A percentile compares a stretch with the other conserved stretches of the same genome.
Evolutionary conservation across 495 filamentous ascomycete genomes (phyloP).

Genomic region (Lasiosphaeria ovina): DNA sequence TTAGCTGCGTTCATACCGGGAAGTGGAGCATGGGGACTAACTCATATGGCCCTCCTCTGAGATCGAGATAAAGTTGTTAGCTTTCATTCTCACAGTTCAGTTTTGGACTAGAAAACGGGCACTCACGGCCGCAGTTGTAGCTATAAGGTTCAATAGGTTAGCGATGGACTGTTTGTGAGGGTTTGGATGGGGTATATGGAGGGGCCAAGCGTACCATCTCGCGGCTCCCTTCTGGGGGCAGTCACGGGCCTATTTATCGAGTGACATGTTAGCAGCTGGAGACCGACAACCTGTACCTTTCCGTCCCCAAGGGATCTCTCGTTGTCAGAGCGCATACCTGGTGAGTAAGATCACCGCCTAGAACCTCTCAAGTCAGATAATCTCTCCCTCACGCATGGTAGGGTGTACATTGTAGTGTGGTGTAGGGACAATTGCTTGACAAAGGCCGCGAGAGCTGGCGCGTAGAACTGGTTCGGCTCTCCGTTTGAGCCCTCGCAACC

Average conservation of each 20-base stretch:
- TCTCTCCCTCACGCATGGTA: slow-evolving; percentile 33
- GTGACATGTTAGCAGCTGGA: slow-evolving; percentile 23
- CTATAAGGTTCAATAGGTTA: slow-evolving; percentile 33
- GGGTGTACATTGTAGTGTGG: slow-evolving; percentile 22
- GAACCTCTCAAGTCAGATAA: slow-evolving; percentile 44
- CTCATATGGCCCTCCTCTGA: slow-evolving; percentile 83
- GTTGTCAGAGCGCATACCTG: slow-evolving; percentile 44
- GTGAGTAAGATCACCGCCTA: slow-evolving; percentile 50
- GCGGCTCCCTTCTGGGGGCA: slow-evolving; percentile 92
- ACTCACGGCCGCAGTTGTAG: slow-evolving; percentile 58
- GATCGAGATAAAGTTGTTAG: slow-evolving; percentile 23
- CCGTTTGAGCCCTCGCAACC: slow-evolving; percentile 12
- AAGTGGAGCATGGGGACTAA: slow-evolving; percentile 41
- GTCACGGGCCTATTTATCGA: slow-evolving; percentile 67
- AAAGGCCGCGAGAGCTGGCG: slow-evolving; percentile 10
- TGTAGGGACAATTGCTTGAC: slow-evolving; percentile 11
- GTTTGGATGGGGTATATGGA: slow-evolving; percentile 7
- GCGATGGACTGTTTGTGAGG: slow-evolving; percentile 19
- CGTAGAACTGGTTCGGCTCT: slow-evolving; percentile 18
- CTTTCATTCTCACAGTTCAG: slow-evolving; percentile 10
- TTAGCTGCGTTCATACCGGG: slow-evolving; percentile 12
- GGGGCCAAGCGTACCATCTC: slow-evolving; percentile 64
- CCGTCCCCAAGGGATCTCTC: slow-evolving; percentile 15
- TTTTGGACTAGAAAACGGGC: background rate
- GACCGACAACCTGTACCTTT: slow-evolving; percentile 18